phyloP scores from a whole-genome alignment of 345 rosid genomes.

The Linum trigynum region DNA sequence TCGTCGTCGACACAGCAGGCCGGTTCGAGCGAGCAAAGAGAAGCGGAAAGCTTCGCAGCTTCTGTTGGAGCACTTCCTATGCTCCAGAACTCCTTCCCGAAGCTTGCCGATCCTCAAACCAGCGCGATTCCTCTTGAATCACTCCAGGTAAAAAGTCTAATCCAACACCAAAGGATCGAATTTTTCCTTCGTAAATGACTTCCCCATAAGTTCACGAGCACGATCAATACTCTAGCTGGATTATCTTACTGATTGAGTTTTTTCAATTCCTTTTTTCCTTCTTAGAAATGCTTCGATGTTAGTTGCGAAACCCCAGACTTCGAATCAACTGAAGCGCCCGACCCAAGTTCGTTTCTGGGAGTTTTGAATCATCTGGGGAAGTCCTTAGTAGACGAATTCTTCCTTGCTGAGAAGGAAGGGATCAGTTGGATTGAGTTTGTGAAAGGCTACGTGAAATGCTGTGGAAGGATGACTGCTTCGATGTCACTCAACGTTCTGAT shows the following conservation, averaged over 20 bases:
- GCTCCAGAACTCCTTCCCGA: constrained; percentile 52
- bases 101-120: constrained; percentile 50
- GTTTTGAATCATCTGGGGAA: constrained; percentile 54
- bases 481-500: constrained; percentile 40
- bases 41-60: constrained; percentile 61
- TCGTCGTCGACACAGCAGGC: constrained; percentile 54
- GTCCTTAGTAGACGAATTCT: constrained; percentile 59
- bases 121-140: constrained; percentile 38
- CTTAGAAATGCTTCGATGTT: constrained; percentile 57
- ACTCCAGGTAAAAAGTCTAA: constrained; percentile 42
- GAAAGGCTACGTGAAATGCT: constrained; percentile 63
- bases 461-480: constrained; percentile 68
- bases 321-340: constrained; percentile 35
- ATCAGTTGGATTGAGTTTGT: constrained; percentile 65
- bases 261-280: constrained; percentile 1
- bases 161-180: background rate
- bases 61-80: constrained; percentile 62
- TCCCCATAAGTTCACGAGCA: no score
- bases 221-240: background rate
- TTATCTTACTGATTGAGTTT: background rate
- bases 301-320: constrained; percentile 25
- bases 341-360: constrained; percentile 23
- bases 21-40: constrained; percentile 37
- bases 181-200: background rate
- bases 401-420: constrained; percentile 40